phyloP scores from a whole-genome alignment of 805 yeast species.

The Saccharomycopsis capsularis region DNA sequence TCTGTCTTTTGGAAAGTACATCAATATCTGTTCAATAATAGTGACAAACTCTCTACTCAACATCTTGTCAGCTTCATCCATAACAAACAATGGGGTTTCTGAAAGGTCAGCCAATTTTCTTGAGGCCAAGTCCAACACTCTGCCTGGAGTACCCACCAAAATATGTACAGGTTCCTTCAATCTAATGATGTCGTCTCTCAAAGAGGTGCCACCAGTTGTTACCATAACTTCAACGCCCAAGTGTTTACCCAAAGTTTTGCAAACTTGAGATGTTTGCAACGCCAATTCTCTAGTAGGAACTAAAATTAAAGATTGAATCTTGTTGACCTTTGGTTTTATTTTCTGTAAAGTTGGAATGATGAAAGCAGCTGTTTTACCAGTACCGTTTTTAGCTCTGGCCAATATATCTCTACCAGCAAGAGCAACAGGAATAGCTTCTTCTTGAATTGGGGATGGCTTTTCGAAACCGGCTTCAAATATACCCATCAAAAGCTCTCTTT shows the following conservation, averaged over 20 bases:
- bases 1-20: constrained; percentile 68
- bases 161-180: constrained; percentile 89
- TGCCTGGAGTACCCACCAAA: constrained; percentile 95
- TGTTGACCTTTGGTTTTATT: constrained; percentile 73
- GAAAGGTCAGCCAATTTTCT: constrained; percentile 82
- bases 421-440: constrained; percentile 93
- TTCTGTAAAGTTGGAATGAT: constrained; percentile 89
- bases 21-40: constrained; percentile 79
- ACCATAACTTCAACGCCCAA: constrained; percentile 92
- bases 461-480: constrained; percentile 98
- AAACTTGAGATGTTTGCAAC: constrained; percentile 94
- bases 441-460: constrained; percentile 96
- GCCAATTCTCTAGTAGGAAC: constrained; percentile 99
- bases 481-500: constrained; percentile 94
- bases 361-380: constrained; percentile 98
- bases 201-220: constrained; percentile 94
- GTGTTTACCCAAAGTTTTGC: constrained; percentile 91
- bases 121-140: constrained; percentile 89
- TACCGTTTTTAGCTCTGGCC: constrained; percentile 97
- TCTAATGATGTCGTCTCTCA: constrained; percentile 91
- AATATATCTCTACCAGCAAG: constrained; percentile 91
- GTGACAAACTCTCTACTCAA: constrained; percentile 82
- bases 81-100: constrained; percentile 79
- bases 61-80: constrained; percentile 99
- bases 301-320: constrained; percentile 85